A percentile compares a stretch with the other conserved stretches of the same genome.
Evolutionary conservation across 345 rosid species (phyloP).

Genomic region (Rubroshorea leprosula): DNA sequence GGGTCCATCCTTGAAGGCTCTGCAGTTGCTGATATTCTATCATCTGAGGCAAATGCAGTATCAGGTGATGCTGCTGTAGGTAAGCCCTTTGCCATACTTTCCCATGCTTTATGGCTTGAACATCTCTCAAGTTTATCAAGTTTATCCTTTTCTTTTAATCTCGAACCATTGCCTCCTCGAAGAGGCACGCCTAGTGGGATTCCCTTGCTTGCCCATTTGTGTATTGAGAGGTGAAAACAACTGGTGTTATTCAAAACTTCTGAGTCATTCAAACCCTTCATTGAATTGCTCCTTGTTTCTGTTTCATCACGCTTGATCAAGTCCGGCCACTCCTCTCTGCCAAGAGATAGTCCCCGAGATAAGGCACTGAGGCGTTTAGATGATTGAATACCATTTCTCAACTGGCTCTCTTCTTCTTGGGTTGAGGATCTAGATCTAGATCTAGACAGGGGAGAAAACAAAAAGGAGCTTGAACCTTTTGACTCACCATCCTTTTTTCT

Average conservation of each 20-base stretch:
- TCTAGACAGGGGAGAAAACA: conserved; percentile 36
- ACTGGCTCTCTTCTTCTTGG: conserved; percentile 23
- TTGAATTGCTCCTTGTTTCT: conserved; percentile 14
- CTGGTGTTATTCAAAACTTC: conserved; percentile 21
- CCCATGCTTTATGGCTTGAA: conserved; percentile 22
- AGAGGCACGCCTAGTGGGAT: conserved; percentile 40
- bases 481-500: conserved; percentile 36
- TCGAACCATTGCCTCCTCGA: conserved; percentile 36
- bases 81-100: conserved; percentile 18
- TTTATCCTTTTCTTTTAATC: conserved; percentile 34
- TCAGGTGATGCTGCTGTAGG: too few species aligned
- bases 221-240: conserved; percentile 83
- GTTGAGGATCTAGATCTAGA: conserved; percentile 48
- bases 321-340: conserved; percentile 20
- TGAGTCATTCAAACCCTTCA: conserved; percentile 33
- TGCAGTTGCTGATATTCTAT: conserved; percentile 7
- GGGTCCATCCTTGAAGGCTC: conserved; percentile 14
- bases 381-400: conserved; percentile 17
- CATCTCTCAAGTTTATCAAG: conserved; percentile 33
- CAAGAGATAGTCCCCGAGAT: conserved; percentile 23
- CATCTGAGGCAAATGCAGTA: not conserved
- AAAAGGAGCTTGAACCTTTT: conserved; percentile 22
- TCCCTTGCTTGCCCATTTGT: conserved; percentile 86
- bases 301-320: conserved; percentile 21
- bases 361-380: conserved; percentile 27